These are phyloP conservation scores for Penicillium fimorum DNA, from an alignment of 495 filamentous ascomycete species.

Conservation along the genomic window DNA sequence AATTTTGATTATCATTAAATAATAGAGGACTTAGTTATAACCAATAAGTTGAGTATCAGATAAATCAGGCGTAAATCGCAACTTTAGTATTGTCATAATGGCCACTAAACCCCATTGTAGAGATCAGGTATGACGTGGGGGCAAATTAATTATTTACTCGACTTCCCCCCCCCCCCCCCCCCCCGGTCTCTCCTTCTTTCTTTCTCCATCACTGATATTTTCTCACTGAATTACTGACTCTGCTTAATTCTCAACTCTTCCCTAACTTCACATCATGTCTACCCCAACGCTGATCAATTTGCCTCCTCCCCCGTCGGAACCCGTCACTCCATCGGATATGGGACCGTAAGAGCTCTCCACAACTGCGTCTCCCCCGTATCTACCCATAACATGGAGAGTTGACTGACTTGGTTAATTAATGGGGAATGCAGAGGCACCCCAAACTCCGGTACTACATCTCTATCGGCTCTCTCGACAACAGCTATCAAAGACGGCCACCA, in stretches of 20 bases:
- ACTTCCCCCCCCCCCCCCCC: not conserved
- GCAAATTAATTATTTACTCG: conserved; percentile 9
- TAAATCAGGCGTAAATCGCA: not conserved
- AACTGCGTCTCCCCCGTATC: conserved; percentile 8
- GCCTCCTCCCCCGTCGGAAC: conserved; percentile 77
- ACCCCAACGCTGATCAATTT: conserved; percentile 77
- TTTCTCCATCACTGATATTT: not conserved
- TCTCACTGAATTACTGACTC: not conserved
- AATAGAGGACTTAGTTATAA: no score
- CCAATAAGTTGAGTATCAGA: not conserved
- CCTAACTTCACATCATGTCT: conserved; percentile 24
- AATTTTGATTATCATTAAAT: not conserved
- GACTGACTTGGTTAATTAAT: conserved; percentile 13
- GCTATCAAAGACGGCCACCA: conserved; percentile 93
- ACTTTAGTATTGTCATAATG: not conserved
- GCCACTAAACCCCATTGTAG: not conserved
- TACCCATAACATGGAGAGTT: conserved; percentile 12
- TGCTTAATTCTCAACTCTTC: not conserved
- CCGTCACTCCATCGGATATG: conserved; percentile 86
- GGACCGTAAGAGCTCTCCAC: conserved; percentile 63
- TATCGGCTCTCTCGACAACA: conserved; percentile 83
- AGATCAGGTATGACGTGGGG: conserved; percentile 1
- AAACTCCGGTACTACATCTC: conserved; percentile 79
- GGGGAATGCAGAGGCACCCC: conserved; percentile 70
- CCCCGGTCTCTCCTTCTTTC: not conserved